Evolutionary conservation across 116 monocot species (phyloP), one percentile per base, ranked within the genome.

Genomic region (Trichopus zeylanicus): DNA sequence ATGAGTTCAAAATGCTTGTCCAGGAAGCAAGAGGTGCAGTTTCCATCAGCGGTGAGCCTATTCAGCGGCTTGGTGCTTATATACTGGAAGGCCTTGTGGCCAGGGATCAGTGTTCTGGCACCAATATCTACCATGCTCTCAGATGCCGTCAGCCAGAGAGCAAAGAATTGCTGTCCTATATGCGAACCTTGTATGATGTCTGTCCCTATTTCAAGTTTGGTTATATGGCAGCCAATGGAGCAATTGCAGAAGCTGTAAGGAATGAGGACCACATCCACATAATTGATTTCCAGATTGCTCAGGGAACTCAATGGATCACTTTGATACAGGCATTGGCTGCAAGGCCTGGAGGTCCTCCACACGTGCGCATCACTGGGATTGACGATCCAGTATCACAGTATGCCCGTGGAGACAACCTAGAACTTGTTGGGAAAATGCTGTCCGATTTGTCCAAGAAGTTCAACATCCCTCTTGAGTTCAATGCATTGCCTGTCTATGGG

Each of bases 171-270:
- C 60, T 89, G 1, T 89, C 85, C 2, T 80, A 85, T 74, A 93
- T 85, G 93, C 70, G 74, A 16, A 88, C 82, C 28, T 56, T 93
- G 12, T 93, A 88, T 29, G 82, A 93, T 63, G 70, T 85, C 53
- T 93, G 93, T 38, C 93, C 93, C 5, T 93, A 88, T 64, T 82
- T 93, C 65, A 93, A 93, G 56, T 93, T 93, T 24, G 89, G 88
- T 0, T 82, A 88, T 62, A 93, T 88, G 89, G 89, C 93, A 0
- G 93, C 85, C 51, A 93, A 93, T 51, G 88, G 93, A 15, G 93
- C 93, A 13, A 93, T 93, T 31, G 89, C 89, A 3, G 93, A 93
- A 65, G 85, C 89, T 9, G 20, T 88, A 13, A 78, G 75, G 67
- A 70, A 67, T n/a, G 88, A 93, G 65, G 77, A 93, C 46, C 72